Evolutionary conservation across 2,329 filamentous ascomycete species (phyloP), one percentile per base, ranked within the genome.

Genomic region (Trichoderma harzianum): DNA sequence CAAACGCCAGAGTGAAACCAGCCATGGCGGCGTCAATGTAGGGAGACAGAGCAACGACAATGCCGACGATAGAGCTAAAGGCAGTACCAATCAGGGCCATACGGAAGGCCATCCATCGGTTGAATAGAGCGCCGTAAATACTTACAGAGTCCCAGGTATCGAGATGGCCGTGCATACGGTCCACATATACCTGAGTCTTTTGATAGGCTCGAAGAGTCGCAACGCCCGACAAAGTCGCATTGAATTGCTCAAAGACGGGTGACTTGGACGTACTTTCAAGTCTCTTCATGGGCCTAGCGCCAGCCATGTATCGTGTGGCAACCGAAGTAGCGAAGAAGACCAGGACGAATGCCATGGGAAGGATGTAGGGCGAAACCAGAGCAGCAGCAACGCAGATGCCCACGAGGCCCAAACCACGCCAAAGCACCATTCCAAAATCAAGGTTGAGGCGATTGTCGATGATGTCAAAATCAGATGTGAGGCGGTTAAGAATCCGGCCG

Each of bases 221-320:
- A 21, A 96, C 88, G 6, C 93, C 93, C 0, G 88, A 87, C 11
- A 95, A 86, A 0, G 91, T 89, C 1, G 91, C 90, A 12, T 90
- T 91, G 76, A 95, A 95, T 73, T 93, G 90, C 78, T 95, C 93
- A 76, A 94, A 95, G 1, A 95, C 89, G 0, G 93, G 93, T 0
- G 90, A 93, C 80, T 94, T 95, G 70, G 89, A 88, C 3, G 87
- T 93, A 74, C 90, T 93, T 79, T 95, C 93, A 1, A 95, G 86
- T 6, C 93, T 86, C 82, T 95, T 95, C 73, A 92, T 86, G 36
- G 94, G 92, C 51, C 93, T 86, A 0, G 92, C 92, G 1, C 88
- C 92, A n/a, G 86, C 82, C 7, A 96, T 85, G 77, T 93, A 96
- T 43, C 83, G 83, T 3, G 85, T 77, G 1, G 89, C 90, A 70